Base-by-base conservation (phyloP, 2,329 filamentous ascomycete species). In the Fonsecaea erecta region DNA sequence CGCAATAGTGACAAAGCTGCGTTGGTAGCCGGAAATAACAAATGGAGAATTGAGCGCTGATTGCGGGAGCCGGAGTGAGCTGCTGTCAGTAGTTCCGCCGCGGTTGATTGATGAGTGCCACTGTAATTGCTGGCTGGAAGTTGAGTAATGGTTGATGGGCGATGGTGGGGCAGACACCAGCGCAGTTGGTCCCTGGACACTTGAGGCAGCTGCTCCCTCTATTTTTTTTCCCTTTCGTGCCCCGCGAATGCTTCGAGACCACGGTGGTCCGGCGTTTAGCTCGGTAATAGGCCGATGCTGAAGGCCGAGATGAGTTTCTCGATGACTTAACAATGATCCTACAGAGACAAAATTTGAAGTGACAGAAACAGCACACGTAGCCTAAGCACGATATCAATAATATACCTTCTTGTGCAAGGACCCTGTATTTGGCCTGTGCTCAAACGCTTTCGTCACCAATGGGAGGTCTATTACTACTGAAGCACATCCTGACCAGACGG, bases 1-100 rank as follows among this genome's bases (percentile, higher is more conserved):
- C 53, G 34, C 30, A 37, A 32, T 30, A 61, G 56, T 64, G 57
- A 64, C 62, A 64, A 64, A 64, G 62, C 62, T 53, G 54, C 37
- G 57, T 12, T 60, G 57, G 57, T 35, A 21, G 28, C 46, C 57
- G 57, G 57, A 60, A 60, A 52, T 60, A 60, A 60, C 51, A 52
- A 9, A 35, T 8, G 14, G 26, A 32, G 30, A 34, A 30, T 32
- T 58, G 40, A 37, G 55, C 24, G 30, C 52, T 60, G 48, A 60
- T 37, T 52, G 57, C 46, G 43, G 57, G 46, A 43, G 32, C 34
- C 56, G 43, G 57, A 43, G 28, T 43, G 30, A 37, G 53, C 9
- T 34, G 53, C 53, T 34, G 53, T 40, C 7, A 54, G 30, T 37
- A 37, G n/a, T 37, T 60, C 57, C 40, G 35, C 57, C 57, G 57